Conservation (phyloP, 2,329 filamentous ascomycete genomes). For the Diaporthe ampelina region DNA sequence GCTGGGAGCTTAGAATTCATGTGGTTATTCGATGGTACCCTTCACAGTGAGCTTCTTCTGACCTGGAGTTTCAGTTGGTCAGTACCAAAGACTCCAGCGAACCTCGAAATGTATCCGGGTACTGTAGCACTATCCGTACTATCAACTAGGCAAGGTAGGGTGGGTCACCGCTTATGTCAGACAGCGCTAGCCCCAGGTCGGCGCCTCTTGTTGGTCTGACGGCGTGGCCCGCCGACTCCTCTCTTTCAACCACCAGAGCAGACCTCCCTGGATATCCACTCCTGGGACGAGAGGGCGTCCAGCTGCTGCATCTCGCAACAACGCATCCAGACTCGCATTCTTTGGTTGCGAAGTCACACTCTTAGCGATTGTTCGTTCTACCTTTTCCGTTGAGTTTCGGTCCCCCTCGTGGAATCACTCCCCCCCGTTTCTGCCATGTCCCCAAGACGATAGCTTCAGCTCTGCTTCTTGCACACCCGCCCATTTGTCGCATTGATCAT, state of each 20-base stretch:
- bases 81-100: no score
- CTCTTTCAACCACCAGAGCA: slow-evolving; percentile 30
- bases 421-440: slow-evolving; percentile 41
- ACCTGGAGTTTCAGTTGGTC: no score
- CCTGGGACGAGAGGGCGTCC: slow-evolving; percentile 37
- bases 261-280: slow-evolving; percentile 35
- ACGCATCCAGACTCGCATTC: slow-evolving; percentile 34
- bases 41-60: no score
- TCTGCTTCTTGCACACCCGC: slow-evolving; percentile 42
- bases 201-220: slow-evolving; percentile 28
- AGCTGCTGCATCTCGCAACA: slow-evolving; percentile 35
- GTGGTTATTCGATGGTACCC: no score
- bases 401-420: slow-evolving; percentile 31
- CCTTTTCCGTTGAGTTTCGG: slow-evolving; percentile 42
- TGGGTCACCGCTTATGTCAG: slow-evolving; percentile 20
- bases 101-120: no score
- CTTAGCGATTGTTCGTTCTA: slow-evolving; percentile 44
- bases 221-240: slow-evolving; percentile 33
- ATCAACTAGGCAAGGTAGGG: background rate
- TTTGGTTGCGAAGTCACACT: slow-evolving; percentile 37
- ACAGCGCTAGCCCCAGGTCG: slow-evolving; percentile 11
- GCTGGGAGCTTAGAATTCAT: no score
- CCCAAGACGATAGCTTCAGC: slow-evolving; percentile 35
- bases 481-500: slow-evolving; percentile 33
- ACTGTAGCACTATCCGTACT: background rate